Evolutionary conservation across 2,329 filamentous ascomycete species (phyloP).

Genomic region (Periconia sp.): DNA sequence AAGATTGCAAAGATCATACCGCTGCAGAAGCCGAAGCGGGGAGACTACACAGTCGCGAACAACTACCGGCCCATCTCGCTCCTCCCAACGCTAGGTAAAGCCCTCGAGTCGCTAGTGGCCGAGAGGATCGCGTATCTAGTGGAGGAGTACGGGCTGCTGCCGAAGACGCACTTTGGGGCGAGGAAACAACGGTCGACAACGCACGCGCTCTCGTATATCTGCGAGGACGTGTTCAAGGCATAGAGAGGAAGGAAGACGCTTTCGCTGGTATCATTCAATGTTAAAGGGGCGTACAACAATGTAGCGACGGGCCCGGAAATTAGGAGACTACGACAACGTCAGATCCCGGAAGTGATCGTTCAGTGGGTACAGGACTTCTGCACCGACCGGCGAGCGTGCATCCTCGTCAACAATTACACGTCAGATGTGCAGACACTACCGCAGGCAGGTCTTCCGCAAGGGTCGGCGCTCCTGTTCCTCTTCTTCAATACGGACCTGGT

Average conservation of each 20-base stretch:
- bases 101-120: constrained; percentile 26
- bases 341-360: constrained; percentile 27
- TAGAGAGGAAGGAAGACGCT: constrained; percentile 32
- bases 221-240: constrained; percentile 19
- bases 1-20: constrained; percentile 28
- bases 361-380: constrained; percentile 37
- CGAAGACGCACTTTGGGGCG: constrained; percentile 46
- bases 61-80: constrained; percentile 39
- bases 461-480: too few relatives aligned
- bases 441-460: constrained; percentile 17
- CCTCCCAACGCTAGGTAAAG: constrained; percentile 25
- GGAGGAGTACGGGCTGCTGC: constrained; percentile 35
- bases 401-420: constrained; percentile 16
- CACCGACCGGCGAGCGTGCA: constrained; percentile 19
- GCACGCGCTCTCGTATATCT: constrained; percentile 35
- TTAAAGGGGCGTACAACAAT: constrained; percentile 51
- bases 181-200: constrained; percentile 43
- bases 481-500: too few relatives aligned
- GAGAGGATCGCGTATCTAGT: constrained; percentile 33
- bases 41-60: constrained; percentile 29
- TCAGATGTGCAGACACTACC: constrained; percentile 8
- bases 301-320: constrained; percentile 45
- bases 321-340: constrained; percentile 38
- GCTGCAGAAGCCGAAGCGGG: constrained; percentile 26
- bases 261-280: constrained; percentile 47